Base-by-base conservation (phyloP, 2,329 filamentous ascomycete genomes). In the Phoma sp. region DNA sequence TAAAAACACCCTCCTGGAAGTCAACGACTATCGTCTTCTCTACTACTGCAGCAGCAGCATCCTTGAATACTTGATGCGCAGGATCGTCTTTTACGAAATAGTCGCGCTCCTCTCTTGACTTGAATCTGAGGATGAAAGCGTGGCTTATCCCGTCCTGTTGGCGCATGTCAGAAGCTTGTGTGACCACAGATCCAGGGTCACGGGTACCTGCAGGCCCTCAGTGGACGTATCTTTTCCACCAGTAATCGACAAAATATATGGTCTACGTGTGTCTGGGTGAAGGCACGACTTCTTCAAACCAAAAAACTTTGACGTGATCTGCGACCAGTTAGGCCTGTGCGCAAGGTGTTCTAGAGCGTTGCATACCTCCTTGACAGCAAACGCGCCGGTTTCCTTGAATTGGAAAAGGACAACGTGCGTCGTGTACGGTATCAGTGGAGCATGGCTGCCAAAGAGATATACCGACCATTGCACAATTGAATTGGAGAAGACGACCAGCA, bases 121-220 rank as follows among this genome's bases (percentile, higher is more conserved):
- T 65, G 55, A 80, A 80, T 39, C 76, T 70, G 14, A 77, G 61
- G 11, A 79, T 68, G 46, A 80, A 80, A 2, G 72, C 78, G 50
- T 80, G 76, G 20, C 74, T 76, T n/a, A 78, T 62, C 14, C 75
- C 76, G 47, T 72, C 63, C 77, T 80, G 42, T 34, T 78, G 78
- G 75, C 32, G 15, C 5, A 77, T 73, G 49, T 85, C 1, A 81
- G 49, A 52, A 52, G 77, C 5, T 82, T 80, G 55, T 81, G 82
- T 28, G 17, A 15, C 30, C 40, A 34, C 45, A 32, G 21, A 47
- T 37, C 26, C 37, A 48, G 37, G 38, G 28, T 43, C 17, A 42
- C 47, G 25, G 48, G 28, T 69, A 74, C 71, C 65, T 72, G 69
- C 30, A 69, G 54, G 17, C 62, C 60, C 50, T 74, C 70, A 48